phyloP scores from a whole-genome alignment of 371 early-diverging fungal genomes.

The Lichtheimia ramosa region DNA sequence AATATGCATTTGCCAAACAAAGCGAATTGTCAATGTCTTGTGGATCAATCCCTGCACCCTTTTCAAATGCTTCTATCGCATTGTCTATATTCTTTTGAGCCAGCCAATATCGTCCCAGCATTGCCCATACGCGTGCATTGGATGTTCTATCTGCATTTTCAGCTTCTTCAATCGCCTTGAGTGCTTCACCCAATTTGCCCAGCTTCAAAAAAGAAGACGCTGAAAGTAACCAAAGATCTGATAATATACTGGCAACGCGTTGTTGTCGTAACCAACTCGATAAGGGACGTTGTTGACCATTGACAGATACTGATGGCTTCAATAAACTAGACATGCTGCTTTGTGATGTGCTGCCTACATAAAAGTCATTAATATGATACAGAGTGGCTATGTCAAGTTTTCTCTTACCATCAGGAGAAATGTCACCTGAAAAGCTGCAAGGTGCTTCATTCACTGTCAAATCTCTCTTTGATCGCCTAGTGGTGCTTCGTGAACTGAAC shows the following conservation, averaged over 20 bases:
- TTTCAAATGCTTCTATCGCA: slow-evolving; percentile 54
- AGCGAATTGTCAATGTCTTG: slow-evolving; percentile 44
- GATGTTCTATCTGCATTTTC: slow-evolving; percentile 52
- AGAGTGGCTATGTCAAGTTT: too few species aligned
- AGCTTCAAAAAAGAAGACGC: slow-evolving; percentile 61
- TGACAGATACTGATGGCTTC: slow-evolving; percentile 2
- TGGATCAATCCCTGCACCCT: slow-evolving; percentile 52
- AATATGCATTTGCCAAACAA: slow-evolving; percentile 46
- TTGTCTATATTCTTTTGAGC: slow-evolving; percentile 43
- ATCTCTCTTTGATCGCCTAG: slow-evolving; percentile 11
- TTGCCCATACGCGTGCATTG: slow-evolving; percentile 60
- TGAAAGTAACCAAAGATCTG: slow-evolving; percentile 60
- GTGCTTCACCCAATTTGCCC: slow-evolving; percentile 61
- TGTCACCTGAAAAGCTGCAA: not conserved
- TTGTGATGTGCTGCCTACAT: slow-evolving; percentile 13
- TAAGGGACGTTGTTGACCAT: slow-evolving; percentile 4
- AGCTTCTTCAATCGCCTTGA: slow-evolving; percentile 69
- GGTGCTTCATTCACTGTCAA: not conserved
- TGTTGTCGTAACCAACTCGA: slow-evolving; percentile 21
- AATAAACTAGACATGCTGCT: slow-evolving; percentile 21
- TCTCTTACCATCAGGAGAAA: too few species aligned
- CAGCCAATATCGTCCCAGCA: slow-evolving; percentile 52
- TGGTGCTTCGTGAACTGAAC: slow-evolving; percentile 13
- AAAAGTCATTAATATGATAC: too few species aligned
- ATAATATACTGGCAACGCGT: slow-evolving; percentile 25